phyloP scores from a whole-genome alignment of 257 asterid species.

The Solanum arcanum region DNA sequence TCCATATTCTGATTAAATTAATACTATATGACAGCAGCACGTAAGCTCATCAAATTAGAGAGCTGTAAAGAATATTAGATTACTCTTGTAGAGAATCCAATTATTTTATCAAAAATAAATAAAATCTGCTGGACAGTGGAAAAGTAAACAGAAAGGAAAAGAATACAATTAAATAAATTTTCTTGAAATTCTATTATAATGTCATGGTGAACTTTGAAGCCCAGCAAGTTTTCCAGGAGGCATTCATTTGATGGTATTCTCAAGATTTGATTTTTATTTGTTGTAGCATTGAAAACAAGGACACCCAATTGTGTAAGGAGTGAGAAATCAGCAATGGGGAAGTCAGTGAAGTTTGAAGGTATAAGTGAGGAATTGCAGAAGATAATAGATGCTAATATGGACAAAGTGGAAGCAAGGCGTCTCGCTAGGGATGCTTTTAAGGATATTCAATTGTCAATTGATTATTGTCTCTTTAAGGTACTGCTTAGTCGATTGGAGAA shows the following conservation, averaged over 20 bases:
- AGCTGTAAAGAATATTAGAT: background rate
- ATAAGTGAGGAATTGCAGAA: slow-evolving; percentile 2
- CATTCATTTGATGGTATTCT: background rate
- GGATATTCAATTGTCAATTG: slow-evolving; percentile 9
- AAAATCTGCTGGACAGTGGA: background rate
- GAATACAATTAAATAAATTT: background rate
- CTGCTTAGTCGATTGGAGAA: background rate
- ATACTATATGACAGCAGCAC: background rate
- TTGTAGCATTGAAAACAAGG: background rate
- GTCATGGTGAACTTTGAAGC: background rate
- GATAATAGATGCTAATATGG: slow-evolving; percentile 8
- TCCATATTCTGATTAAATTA: background rate
- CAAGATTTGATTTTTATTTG: background rate
- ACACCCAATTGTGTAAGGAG: background rate
- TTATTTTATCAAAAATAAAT: background rate
- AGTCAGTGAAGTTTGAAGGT: slow-evolving; percentile 2
- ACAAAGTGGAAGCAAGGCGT: slow-evolving; percentile 7
- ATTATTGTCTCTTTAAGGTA: slow-evolving; percentile 7
- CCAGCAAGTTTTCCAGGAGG: background rate
- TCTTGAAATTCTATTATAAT: background rate
- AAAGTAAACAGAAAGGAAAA: background rate
- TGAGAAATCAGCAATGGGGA: background rate
- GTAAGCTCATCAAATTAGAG: background rate
- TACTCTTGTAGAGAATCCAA: background rate
- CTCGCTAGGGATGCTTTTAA: slow-evolving; percentile 8